These are phyloP conservation scores for Sporisorium reilianum DNA, from an alignment of 1,284 basidiomycete species.

Conservation along the genomic window DNA sequence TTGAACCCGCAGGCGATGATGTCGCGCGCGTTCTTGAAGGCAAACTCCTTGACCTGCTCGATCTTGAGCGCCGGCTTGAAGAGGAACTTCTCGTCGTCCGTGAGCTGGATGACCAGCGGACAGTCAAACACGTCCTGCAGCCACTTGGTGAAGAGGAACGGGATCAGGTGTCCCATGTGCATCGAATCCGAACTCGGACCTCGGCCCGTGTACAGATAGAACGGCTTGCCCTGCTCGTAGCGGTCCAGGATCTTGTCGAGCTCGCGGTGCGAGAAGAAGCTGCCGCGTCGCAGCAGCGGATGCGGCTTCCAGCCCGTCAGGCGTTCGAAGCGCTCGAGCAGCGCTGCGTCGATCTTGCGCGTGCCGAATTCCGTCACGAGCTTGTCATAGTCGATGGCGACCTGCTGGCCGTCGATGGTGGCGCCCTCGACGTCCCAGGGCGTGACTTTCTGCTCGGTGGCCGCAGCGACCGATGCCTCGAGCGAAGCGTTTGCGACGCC, in stretches of 20 bases:
- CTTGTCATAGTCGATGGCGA: slow-evolving; percentile 88
- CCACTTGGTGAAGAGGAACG: slow-evolving; percentile 99
- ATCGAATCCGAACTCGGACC: slow-evolving; percentile 96
- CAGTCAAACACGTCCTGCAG: slow-evolving; percentile 95
- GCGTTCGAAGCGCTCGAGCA: slow-evolving; percentile 89
- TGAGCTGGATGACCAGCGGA: slow-evolving; percentile 93
- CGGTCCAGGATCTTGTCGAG: slow-evolving; percentile 93
- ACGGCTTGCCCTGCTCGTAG: slow-evolving; percentile 96
- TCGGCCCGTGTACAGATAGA: slow-evolving; percentile 97
- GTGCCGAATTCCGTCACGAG: slow-evolving; percentile 95
- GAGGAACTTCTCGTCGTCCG: slow-evolving; percentile 99
- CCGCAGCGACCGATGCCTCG: slow-evolving; percentile 37
- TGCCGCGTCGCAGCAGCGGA: slow-evolving; percentile 86
- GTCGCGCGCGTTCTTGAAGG: slow-evolving; percentile 88
- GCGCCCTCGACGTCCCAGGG: slow-evolving; percentile 98
- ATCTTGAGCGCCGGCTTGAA: slow-evolving; percentile 94
- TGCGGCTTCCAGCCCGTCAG: slow-evolving; percentile 93
- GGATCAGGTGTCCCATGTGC: slow-evolving; percentile 98
- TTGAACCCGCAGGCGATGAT: slow-evolving; percentile 97
- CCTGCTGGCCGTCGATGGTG: slow-evolving; percentile 86
- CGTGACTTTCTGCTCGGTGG: slow-evolving; percentile 82
- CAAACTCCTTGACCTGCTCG: slow-evolving; percentile 87
- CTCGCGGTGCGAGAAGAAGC: slow-evolving; percentile 98
- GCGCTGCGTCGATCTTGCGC: slow-evolving; percentile 79
- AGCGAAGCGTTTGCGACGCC: slow-evolving; percentile 52